Evolutionary conservation across 805 yeast species (phyloP), one percentile per base, ranked within the genome.

Genomic region (Hanseniaspora guilliermondii): DNA sequence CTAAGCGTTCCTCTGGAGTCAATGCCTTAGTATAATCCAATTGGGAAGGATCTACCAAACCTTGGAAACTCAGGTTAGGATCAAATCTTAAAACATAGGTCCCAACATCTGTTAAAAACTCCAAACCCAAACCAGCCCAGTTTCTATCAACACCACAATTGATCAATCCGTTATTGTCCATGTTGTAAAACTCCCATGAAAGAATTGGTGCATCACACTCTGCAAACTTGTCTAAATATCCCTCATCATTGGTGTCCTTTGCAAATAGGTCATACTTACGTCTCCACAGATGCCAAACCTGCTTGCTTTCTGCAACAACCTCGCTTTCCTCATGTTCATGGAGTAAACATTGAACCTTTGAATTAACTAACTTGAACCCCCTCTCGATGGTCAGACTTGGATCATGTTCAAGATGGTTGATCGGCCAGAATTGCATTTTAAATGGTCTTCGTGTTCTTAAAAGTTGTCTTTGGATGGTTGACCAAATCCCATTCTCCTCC

Each of bases 211-310:
- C 80, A 69, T 93, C 96, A 44, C 93, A 82, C 9, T 73, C 75
- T 27, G 96, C 97, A 71, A 82, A 93, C 65, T 93, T 97, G 27
- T 76, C 75, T 35, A 61, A 61, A 24, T 69, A 72, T 2, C 49
- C 42, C 24, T 32, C 47, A 9, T 44, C 24, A 6, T 22, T 46
- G 40, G 69, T 72, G 27, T 72, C 73, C 45, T 60, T 59, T 59
- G 76, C 72, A 64, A 86, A 93, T 60, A 93, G 70, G 62, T 89
- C 87, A 67, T 93, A 93, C 48, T 83, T 70, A 56, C 98, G 74
- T 64, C 97, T 76, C 96, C 96, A 89, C 41, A 83, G 72, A 70
- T 93, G 97, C 96, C 96, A 93, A 59, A 84, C 82, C 67, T 93
- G 98, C 5, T 85, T 79, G 27, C 87, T 77, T 65, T 91, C 97